Evolutionary conservation across 176 grass and related monocot species (phyloP).

Genomic region (bread wheat (Triticum aestivum)): DNA sequence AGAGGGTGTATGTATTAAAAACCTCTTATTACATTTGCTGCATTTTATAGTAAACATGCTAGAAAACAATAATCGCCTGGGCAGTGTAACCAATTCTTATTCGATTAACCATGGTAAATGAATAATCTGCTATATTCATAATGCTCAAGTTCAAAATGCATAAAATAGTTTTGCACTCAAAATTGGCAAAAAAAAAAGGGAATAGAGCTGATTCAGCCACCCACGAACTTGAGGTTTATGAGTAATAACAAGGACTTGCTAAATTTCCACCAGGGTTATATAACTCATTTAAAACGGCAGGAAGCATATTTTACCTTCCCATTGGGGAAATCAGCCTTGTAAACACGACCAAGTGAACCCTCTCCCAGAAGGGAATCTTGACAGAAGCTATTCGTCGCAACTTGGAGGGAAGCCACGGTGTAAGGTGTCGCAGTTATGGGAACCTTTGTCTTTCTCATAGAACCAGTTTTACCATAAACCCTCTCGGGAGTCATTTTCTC

Average conservation of each 20-base stretch:
- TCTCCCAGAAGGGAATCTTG: conserved; percentile 97
- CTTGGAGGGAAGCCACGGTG: conserved; percentile 90
- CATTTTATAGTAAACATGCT: neutral
- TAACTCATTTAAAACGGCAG: neutral
- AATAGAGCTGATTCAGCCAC: neutral
- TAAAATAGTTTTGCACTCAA: neutral
- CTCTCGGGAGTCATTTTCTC: conserved; percentile 77
- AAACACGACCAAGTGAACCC: conserved; percentile 94
- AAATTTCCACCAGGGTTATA: neutral
- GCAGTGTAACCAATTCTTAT: neutral
- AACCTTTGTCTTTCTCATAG: conserved; percentile 61
- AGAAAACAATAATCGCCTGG: neutral
- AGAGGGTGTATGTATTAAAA: conserved; percentile 3
- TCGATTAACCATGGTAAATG: neutral
- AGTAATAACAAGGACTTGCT: conserved; percentile 3
- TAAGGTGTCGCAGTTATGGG: conserved; percentile 70
- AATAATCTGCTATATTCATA: conserved; percentile 4
- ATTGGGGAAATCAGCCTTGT: conserved; percentile 86
- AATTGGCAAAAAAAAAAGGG: neutral
- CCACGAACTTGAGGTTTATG: neutral
- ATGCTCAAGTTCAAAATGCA: neutral
- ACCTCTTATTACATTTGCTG: neutral
- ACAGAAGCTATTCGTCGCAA: conserved; percentile 92
- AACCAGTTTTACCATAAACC: conserved; percentile 64
- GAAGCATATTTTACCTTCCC: conserved; percentile 67